Evolutionary conservation across 2,329 filamentous ascomycete species (phyloP).

Genomic region (Aspergillus luchuensis): DNA sequence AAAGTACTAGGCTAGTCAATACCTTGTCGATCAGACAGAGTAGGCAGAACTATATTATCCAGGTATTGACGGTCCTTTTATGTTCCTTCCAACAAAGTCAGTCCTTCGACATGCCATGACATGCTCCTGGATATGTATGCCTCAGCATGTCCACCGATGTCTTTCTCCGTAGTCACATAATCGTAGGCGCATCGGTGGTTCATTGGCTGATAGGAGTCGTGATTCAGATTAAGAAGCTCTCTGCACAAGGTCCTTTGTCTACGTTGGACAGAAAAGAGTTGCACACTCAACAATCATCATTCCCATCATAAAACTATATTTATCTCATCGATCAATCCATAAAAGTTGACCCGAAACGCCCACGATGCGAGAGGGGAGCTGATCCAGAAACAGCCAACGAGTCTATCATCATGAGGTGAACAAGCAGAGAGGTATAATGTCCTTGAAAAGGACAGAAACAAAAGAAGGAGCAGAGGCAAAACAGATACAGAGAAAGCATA

Average conservation of each 20-base stretch:
- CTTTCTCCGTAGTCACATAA: too few species aligned
- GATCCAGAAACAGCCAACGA: constrained; percentile 19
- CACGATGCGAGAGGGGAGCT: constrained; percentile 29
- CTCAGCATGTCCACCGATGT: too few species aligned
- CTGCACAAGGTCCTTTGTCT: not conserved
- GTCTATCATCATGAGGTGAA: constrained; percentile 23
- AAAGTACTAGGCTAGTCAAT: too few species aligned
- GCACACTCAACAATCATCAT: not conserved
- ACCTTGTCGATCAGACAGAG: too few species aligned
- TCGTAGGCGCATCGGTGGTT: too few species aligned
- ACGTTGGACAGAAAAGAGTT: not conserved
- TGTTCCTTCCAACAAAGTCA: too few species aligned
- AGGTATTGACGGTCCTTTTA: too few species aligned
- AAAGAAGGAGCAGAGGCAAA: not conserved
- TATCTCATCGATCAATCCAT: constrained; percentile 7
- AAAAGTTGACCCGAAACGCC: constrained; percentile 28
- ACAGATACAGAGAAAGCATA: constrained; percentile 11
- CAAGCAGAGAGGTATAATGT: constrained; percentile 15
- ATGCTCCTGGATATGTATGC: too few species aligned
- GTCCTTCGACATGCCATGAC: too few species aligned
- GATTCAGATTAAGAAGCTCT: not conserved
- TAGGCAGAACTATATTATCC: too few species aligned
- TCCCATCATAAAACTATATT: not conserved
- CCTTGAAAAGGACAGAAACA: constrained; percentile 9
- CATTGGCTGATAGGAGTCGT: not conserved